Percentiles rank a stretch among this genome's conserved stretches.
These are phyloP conservation scores for Inonotus hispidus DNA, from an alignment of 1,284 basidiomycete species.

Conservation along the genomic window DNA sequence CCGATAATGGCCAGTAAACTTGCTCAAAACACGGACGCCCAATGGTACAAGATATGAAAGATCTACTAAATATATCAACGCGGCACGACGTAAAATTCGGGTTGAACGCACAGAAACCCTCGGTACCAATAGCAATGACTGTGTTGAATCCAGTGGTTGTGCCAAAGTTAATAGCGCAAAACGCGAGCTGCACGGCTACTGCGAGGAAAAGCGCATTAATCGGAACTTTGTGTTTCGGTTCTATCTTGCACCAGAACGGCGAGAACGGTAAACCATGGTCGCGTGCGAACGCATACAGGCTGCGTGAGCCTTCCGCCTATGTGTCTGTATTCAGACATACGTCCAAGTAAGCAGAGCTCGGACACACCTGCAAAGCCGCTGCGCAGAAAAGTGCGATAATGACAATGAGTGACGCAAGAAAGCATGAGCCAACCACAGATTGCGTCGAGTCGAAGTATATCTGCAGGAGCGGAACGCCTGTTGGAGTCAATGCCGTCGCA, in stretches of 20 bases:
- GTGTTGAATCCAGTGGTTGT: slow-evolving; percentile 18
- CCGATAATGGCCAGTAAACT: slow-evolving; percentile 10
- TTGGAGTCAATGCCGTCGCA: slow-evolving; percentile 11
- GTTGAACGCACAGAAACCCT: slow-evolving; percentile 15
- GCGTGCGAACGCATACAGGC: slow-evolving; percentile 18
- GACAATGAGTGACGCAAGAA: slow-evolving; percentile 15
- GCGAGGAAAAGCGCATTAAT: slow-evolving; percentile 16
- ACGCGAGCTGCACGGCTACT: slow-evolving; percentile 11
- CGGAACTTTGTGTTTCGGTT: slow-evolving; percentile 9
- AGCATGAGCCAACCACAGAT: slow-evolving; percentile 13
- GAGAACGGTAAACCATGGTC: slow-evolving; percentile 18
- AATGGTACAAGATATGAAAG: slow-evolving; percentile 17
- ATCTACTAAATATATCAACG: neutral
- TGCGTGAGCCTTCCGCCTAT: slow-evolving; percentile 17
- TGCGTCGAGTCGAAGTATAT: slow-evolving; percentile 18
- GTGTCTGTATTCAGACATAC: neutral
- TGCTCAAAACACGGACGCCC: slow-evolving; percentile 12
- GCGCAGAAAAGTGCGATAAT: slow-evolving; percentile 15
- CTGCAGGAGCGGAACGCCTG: slow-evolving; percentile 19
- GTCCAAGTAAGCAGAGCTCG: neutral
- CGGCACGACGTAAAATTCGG: neutral
- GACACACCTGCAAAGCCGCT: slow-evolving; percentile 8
- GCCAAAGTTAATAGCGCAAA: slow-evolving; percentile 19
- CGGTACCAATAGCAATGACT: slow-evolving; percentile 18
- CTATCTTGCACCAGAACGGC: slow-evolving; percentile 13